Evolutionary conservation across 2,329 filamentous ascomycete species (phyloP), one percentile per base, ranked within the genome.

Genomic region (Fusarium sacchari): DNA sequence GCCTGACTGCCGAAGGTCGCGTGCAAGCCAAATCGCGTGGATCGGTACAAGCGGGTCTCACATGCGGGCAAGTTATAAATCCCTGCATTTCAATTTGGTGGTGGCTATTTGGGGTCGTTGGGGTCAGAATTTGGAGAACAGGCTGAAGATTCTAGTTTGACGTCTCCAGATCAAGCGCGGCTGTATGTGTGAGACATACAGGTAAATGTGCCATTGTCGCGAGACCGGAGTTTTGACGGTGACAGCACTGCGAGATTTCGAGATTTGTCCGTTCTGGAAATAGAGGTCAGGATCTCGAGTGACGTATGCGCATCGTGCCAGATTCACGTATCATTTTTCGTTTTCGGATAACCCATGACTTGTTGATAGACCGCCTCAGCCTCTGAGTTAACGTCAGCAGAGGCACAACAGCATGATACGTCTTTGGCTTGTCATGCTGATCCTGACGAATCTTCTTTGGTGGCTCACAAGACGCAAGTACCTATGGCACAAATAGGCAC

Each of bases 1-100:
- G 40, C 44, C 69, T 64, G 64, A 77, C 55, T 77, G 74, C 76
- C 76, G 74, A 76, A 70, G 76, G 76, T 77, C 76, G 76, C 71
- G 76, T 78, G 76, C 73, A 57, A 75, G 61, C 73, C 66, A 78
- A 78, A 78, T 78, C 76, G 76, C 60, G 61, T 75, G 65, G 62
- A 78, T 78, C 76, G 76, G 65, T 71, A 65, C 65, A 58, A 69
- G 76, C 65, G 74, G 76, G 73, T 69, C 76, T 39, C 37, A 63
- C 44, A 64, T 64, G 71, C 60, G 34, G 63, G 67, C 60, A 59
- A 59, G 61, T 71, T 77, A 64, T 50, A 62, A 78, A 78, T 75
- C 76, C 76, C 73, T 78, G 76, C 71, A 67, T 72, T 63, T 75
- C 74, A 56, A 71, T 76, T 70, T 77, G 74, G 74, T 64, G 65